phyloP scores from a whole-genome alignment of 1,284 basidiomycete genomes.

The Schizophyllum commune region DNA sequence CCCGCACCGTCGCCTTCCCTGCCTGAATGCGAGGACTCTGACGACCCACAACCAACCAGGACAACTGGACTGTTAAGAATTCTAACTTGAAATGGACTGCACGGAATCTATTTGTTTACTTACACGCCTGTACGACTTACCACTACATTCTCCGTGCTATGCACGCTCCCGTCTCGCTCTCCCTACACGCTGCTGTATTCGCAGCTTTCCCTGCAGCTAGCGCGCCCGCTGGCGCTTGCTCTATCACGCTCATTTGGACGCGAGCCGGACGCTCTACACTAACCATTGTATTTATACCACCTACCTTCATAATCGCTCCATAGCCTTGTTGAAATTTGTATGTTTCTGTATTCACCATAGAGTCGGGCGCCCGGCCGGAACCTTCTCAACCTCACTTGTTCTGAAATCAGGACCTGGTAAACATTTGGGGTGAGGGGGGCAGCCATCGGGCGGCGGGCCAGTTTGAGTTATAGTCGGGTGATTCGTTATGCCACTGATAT shows the following conservation, averaged over 20 bases:
- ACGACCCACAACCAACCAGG: neutral
- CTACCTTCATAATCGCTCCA: neutral
- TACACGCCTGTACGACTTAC: neutral
- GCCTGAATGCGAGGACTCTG: neutral
- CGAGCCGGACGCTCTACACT: neutral
- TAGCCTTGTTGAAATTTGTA: neutral
- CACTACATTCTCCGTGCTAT: neutral
- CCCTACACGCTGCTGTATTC: neutral
- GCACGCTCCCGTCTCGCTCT: neutral
- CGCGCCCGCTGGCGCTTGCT: neutral
- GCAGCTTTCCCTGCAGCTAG: neutral
- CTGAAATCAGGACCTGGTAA: neutral
- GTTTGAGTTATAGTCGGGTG: neutral
- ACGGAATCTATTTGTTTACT: neutral
- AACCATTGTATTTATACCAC: neutral
- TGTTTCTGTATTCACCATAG: too few relatives aligned
- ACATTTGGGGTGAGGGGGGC: neutral
- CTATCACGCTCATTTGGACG: neutral
- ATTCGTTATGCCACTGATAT: neutral
- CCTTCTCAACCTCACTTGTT: too few relatives aligned
- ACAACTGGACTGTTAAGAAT: neutral
- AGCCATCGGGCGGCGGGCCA: neutral
- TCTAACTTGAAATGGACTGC: neutral
- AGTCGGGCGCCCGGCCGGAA: too few relatives aligned
- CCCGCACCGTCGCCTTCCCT: constrained; percentile 4